These are phyloP conservation scores for Mycena amicta DNA, from an alignment of 768 basidiomycete species.

Conservation along the genomic window DNA sequence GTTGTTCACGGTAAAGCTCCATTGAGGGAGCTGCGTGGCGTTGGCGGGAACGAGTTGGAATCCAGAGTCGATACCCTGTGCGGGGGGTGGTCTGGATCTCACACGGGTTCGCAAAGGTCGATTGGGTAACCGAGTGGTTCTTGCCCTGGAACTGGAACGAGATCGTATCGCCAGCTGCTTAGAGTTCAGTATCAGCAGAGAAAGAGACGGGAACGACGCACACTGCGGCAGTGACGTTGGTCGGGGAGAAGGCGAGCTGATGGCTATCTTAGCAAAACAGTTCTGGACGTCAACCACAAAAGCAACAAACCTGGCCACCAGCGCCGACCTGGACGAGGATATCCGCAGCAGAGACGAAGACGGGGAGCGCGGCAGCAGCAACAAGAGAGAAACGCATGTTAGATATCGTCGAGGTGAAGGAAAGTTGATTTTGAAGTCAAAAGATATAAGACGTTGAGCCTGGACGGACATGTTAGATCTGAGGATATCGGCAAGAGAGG, in stretches of 20 bases:
- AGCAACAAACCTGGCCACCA: slow-evolving; percentile 32
- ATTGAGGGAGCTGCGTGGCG: slow-evolving; percentile 40
- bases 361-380: slow-evolving; percentile 41
- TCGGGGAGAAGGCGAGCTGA: slow-evolving; percentile 43
- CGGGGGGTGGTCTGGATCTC: slow-evolving; percentile 34
- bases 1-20: slow-evolving; percentile 50
- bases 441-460: slow-evolving; percentile 5
- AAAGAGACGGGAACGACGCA: neutral
- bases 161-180: slow-evolving; percentile 55
- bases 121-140: slow-evolving; percentile 58
- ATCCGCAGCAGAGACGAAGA: slow-evolving; percentile 38
- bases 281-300: neutral
- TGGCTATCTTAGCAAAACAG: neutral
- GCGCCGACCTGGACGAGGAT: slow-evolving; percentile 47
- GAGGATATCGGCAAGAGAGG: slow-evolving; percentile 11
- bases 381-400: slow-evolving; percentile 57
- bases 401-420: slow-evolving; percentile 16
- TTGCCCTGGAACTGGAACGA: slow-evolving; percentile 48
- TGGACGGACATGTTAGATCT: slow-evolving; percentile 26
- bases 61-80: slow-evolving; percentile 51
- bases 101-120: slow-evolving; percentile 60
- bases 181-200: too few relatives aligned
- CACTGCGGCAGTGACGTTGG: slow-evolving; percentile 39
- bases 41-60: slow-evolving; percentile 43
- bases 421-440: slow-evolving; percentile 31